phyloP scores from a whole-genome alignment of 2,329 filamentous ascomycete species.

The Coniochaeta prunicola region DNA sequence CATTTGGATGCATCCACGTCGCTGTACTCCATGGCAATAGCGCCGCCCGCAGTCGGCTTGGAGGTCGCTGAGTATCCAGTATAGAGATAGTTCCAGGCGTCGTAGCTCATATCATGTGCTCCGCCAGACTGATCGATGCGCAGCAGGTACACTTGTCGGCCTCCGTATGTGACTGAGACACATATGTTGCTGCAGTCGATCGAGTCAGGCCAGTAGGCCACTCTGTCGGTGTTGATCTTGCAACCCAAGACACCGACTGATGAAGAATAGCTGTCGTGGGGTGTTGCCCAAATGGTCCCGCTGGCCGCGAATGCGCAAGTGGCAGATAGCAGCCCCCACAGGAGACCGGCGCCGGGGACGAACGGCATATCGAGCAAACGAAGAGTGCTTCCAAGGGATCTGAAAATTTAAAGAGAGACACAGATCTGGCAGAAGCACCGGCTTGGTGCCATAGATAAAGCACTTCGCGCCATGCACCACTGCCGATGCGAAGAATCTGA shows the following conservation, averaged over 20 bases:
- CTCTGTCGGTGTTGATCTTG: slow-evolving; percentile 2
- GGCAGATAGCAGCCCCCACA: not conserved
- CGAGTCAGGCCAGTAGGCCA: not conserved
- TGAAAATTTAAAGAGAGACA: not conserved
- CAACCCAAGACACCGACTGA: slow-evolving; percentile 2
- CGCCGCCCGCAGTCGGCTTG: slow-evolving; percentile 5
- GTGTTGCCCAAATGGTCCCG: not conserved
- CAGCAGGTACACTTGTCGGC: slow-evolving; percentile 16
- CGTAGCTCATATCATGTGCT: slow-evolving; percentile 6
- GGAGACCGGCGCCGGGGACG: not conserved
- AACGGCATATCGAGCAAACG: not conserved
- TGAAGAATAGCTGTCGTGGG: slow-evolving; percentile 3
- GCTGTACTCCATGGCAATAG: not conserved
- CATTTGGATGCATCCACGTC: not conserved
- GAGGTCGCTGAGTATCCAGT: slow-evolving; percentile 5
- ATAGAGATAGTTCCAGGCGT: slow-evolving; percentile 8
- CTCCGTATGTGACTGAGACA: slow-evolving; percentile 13
- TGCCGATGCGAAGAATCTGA: not conserved
- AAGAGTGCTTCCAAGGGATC: not conserved
- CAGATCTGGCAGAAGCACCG: not conserved
- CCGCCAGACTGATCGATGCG: slow-evolving; percentile 19
- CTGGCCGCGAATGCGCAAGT: not conserved
- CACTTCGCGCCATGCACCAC: not conserved
- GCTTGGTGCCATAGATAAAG: not conserved
- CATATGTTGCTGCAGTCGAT: slow-evolving; percentile 6